Percentiles rank a stretch among this genome's conserved stretches.
These are phyloP conservation scores for Cutaneotrichosporon cyanovorans DNA, from an alignment of 1,284 basidiomycete species.

Conservation along the genomic window DNA sequence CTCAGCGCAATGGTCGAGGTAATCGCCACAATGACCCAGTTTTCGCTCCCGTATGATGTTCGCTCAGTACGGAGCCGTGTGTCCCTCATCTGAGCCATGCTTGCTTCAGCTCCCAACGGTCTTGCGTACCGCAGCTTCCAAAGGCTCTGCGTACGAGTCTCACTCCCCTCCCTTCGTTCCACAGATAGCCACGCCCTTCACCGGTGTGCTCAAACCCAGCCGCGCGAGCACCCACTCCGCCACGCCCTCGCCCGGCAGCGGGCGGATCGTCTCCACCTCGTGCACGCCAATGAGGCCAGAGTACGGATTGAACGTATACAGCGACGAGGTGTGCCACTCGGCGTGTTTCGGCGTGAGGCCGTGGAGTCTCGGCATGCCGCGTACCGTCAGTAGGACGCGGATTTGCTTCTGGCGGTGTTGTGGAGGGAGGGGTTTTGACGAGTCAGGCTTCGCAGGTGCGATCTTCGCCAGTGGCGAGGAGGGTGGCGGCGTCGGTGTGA, in stretches of 20 bases:
- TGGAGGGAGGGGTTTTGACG: slow-evolving; percentile 12
- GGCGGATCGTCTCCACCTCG: slow-evolving; percentile 46
- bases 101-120: too few species aligned
- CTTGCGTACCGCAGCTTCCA: too few species aligned
- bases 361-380: slow-evolving; percentile 33
- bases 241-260: slow-evolving; percentile 45
- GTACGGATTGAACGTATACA: slow-evolving; percentile 46
- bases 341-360: slow-evolving; percentile 27
- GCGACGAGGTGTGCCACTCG: slow-evolving; percentile 42
- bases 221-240: slow-evolving; percentile 33
- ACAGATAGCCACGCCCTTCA: too few species aligned
- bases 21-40: too few species aligned
- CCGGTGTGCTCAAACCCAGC: too few species aligned
- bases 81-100: too few species aligned
- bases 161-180: too few species aligned
- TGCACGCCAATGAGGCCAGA: slow-evolving; percentile 42
- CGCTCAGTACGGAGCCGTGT: too few species aligned
- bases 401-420: slow-evolving; percentile 36
- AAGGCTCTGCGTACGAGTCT: too few species aligned
- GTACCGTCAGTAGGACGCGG: slow-evolving; percentile 33
- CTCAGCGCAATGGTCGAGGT: too few species aligned
- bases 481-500: slow-evolving; percentile 22
- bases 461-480: slow-evolving; percentile 8
- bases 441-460: too few species aligned
- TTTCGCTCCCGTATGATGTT: too few species aligned